phyloP scores from a whole-genome alignment of 352 stramenopile species.

The Thraustochytrium sp. region DNA sequence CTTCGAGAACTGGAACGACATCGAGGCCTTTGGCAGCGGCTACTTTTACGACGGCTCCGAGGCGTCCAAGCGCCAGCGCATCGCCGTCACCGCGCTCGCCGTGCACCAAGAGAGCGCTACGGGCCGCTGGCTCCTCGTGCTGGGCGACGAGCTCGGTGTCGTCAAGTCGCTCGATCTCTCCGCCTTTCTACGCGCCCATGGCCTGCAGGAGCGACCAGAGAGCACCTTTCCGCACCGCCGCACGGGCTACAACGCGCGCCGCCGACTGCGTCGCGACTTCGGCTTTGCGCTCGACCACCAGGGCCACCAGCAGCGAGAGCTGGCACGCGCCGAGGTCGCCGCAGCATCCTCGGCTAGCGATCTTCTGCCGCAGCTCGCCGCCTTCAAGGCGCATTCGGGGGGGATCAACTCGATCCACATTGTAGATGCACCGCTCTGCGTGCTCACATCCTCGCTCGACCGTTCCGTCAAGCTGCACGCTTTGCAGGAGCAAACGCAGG shows the following conservation, averaged over 20 bases:
- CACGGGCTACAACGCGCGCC: conserved; percentile 29
- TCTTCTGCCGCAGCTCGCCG: background rate
- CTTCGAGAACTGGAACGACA: conserved; percentile 33
- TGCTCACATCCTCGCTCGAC: conserved; percentile 26
- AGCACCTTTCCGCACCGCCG: background rate
- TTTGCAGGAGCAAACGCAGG: too few species aligned
- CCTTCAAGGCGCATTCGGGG: conserved; percentile 13
- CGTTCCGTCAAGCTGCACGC: background rate
- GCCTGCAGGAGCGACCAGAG: background rate
- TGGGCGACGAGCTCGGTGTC: conserved; percentile 29
- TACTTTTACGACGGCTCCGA: background rate
- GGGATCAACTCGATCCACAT: conserved; percentile 30
- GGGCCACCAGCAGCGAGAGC: background rate
- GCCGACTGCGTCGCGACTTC: background rate
- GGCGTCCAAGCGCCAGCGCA: background rate
- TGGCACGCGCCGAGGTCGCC: background rate
- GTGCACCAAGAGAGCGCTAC: background rate
- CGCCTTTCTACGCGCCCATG: background rate
- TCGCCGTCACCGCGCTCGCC: background rate
- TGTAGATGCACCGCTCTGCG: background rate
- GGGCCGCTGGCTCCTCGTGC: background rate
- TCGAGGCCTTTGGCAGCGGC: background rate
- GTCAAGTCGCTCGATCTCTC: conserved; percentile 16
- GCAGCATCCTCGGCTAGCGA: background rate
- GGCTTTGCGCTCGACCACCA: background rate